phyloP scores from a whole-genome alignment of 2,329 filamentous ascomycete genomes.

The Ascochyta koolunga region DNA sequence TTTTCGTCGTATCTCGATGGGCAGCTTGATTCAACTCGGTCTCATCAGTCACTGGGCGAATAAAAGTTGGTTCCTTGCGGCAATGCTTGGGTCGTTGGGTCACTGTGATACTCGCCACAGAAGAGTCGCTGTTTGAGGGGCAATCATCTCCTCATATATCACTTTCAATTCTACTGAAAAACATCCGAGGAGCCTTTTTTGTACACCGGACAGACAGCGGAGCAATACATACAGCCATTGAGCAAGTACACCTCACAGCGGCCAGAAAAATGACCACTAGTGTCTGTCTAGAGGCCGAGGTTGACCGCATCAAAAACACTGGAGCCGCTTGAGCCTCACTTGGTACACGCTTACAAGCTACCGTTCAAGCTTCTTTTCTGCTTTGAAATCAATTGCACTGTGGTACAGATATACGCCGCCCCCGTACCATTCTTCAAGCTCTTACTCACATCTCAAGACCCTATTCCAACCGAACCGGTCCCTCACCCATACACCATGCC shows the following conservation, averaged over 20 bases:
- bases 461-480: neutral
- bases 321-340: slow-evolving; percentile 2
- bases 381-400: slow-evolving; percentile 12
- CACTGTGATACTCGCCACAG: neutral
- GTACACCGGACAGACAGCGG: neutral
- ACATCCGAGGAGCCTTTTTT: neutral
- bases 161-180: neutral
- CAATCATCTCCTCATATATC: neutral
- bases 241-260: slow-evolving; percentile 3
- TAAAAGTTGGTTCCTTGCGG: neutral
- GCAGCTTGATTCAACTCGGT: neutral
- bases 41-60: neutral
- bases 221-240: neutral
- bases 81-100: slow-evolving; percentile 2
- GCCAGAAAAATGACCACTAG: slow-evolving; percentile 6
- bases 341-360: slow-evolving; percentile 8
- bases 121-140: neutral
- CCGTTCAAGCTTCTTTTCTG: neutral
- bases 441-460: neutral
- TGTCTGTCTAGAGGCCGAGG: slow-evolving; percentile 14
- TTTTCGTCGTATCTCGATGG: neutral
- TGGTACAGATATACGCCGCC: slow-evolving; percentile 2
- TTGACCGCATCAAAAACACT: slow-evolving; percentile 13
- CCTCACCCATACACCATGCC: slow-evolving; percentile 28
- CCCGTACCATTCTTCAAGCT: neutral